Conservation (phyloP, 306 rosid genomes). For the Pueraria montana region DNA sequence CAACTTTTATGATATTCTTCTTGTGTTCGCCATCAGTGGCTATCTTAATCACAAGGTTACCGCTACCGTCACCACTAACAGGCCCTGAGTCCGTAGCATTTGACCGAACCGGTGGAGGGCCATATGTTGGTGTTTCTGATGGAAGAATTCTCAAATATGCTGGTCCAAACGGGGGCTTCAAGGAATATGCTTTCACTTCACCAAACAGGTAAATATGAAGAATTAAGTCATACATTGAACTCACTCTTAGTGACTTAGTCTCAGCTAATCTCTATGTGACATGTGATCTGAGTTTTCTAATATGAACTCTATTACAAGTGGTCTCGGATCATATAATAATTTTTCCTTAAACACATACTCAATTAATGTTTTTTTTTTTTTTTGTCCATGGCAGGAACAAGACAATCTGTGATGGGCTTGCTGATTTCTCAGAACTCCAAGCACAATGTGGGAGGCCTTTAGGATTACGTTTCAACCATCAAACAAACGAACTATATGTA, state of each 20-base stretch:
- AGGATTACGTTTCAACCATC: slow-evolving; percentile 56
- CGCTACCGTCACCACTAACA: slow-evolving; percentile 44
- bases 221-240: too few relatives aligned
- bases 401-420: slow-evolving; percentile 59
- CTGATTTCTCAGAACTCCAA: slow-evolving; percentile 53
- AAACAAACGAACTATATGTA: slow-evolving; percentile 46
- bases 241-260: background rate
- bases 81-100: slow-evolving; percentile 62
- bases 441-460: slow-evolving; percentile 67
- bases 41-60: slow-evolving; percentile 27
- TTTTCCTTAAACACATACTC: too few relatives aligned
- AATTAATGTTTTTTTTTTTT: too few relatives aligned
- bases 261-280: too few relatives aligned
- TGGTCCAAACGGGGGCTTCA: slow-evolving; percentile 17
- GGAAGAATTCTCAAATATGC: slow-evolving; percentile 53
- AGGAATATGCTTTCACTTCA: slow-evolving; percentile 53
- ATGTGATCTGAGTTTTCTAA: background rate
- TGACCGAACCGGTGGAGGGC: slow-evolving; percentile 48
- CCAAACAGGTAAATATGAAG: slow-evolving; percentile 51
- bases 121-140: slow-evolving; percentile 57
- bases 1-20: slow-evolving; percentile 28
- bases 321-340: too few relatives aligned
- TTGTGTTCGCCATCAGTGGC: slow-evolving; percentile 46
- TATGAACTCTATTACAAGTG: background rate
- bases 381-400: slow-evolving; percentile 42